A percentile compares a stretch with the other conserved stretches of the same genome.
Evolutionary conservation across 176 grass and related monocot species (phyloP).

Genomic region (Bolboschoenus planiculmis): DNA sequence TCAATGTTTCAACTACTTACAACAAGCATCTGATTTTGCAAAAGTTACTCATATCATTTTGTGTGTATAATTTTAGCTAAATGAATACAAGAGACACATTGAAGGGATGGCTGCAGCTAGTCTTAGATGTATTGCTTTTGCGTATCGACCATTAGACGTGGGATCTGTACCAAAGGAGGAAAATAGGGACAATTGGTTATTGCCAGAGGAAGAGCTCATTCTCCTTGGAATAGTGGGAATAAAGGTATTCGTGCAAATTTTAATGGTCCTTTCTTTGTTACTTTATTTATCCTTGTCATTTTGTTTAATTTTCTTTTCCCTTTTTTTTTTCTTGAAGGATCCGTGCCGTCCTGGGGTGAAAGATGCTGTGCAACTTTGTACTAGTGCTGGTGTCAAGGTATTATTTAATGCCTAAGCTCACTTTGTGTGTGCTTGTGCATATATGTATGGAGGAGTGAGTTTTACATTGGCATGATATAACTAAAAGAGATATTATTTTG

Average conservation of each 20-base stretch:
- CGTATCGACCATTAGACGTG: constrained; percentile 43
- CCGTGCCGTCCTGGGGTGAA: constrained; percentile 53
- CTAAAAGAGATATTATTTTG: neutral
- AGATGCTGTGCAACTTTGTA: constrained; percentile 48
- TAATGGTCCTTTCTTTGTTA: neutral
- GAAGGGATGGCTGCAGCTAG: constrained; percentile 72
- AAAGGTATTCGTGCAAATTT: constrained; percentile 26
- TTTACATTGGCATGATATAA: neutral
- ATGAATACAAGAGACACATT: constrained; percentile 70
- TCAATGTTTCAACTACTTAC: neutral
- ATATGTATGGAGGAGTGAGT: neutral
- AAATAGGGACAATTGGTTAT: constrained; percentile 62
- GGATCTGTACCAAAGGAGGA: constrained; percentile 47
- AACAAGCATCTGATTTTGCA: neutral
- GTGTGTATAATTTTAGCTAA: constrained; percentile 36
- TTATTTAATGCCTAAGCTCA: constrained; percentile 1
- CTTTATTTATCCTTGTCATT: neutral
- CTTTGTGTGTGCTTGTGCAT: neutral
- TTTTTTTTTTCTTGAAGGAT: constrained; percentile 29
- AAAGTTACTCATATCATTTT: neutral
- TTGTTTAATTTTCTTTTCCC: neutral
- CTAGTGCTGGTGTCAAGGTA: constrained; percentile 50
- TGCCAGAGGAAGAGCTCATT: constrained; percentile 46
- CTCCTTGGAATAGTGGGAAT: constrained; percentile 42
- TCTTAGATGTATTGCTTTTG: constrained; percentile 92